Percentiles rank a stretch among this genome's conserved stretches.
phyloP scores from a whole-genome alignment of 176 grass and related monocot genomes.

The Eragrostis curvula region DNA sequence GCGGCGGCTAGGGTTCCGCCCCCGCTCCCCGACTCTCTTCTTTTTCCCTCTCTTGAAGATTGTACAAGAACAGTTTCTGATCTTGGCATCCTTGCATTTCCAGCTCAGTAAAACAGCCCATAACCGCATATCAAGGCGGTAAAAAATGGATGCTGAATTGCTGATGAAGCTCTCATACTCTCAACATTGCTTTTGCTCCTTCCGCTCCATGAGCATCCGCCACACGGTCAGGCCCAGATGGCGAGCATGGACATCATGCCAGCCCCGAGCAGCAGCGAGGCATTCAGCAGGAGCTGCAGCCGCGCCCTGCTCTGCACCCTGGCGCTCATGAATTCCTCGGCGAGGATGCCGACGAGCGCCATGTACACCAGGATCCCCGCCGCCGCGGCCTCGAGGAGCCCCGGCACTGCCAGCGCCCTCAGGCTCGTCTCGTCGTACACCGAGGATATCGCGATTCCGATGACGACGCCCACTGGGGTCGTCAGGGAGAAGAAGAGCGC shows the following conservation, averaged over 20 bases:
- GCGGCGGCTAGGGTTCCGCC: too few relatives aligned
- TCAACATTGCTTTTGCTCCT: not conserved
- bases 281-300: slow-evolving; percentile 50
- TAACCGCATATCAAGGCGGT: too few relatives aligned
- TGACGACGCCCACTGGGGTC: slow-evolving; percentile 55
- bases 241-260: slow-evolving; percentile 77
- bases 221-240: slow-evolving; percentile 58
- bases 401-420: slow-evolving; percentile 63
- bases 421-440: slow-evolving; percentile 73
- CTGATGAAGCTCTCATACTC: not conserved
- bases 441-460: slow-evolving; percentile 70
- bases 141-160: not conserved
- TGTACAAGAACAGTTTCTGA: too few relatives aligned
- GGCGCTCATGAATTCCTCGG: slow-evolving; percentile 60
- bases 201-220: not conserved
- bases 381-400: slow-evolving; percentile 51
- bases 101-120: too few relatives aligned
- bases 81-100: too few relatives aligned
- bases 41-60: too few relatives aligned
- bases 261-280: slow-evolving; percentile 56
- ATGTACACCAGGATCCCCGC: slow-evolving; percentile 85
- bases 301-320: slow-evolving; percentile 56
- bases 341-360: slow-evolving; percentile 68
- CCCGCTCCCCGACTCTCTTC: too few relatives aligned
- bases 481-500: slow-evolving; percentile 70